Base-by-base conservation (phyloP, 2,329 filamentous ascomycete species). In the Keithomyces neogunnii region DNA sequence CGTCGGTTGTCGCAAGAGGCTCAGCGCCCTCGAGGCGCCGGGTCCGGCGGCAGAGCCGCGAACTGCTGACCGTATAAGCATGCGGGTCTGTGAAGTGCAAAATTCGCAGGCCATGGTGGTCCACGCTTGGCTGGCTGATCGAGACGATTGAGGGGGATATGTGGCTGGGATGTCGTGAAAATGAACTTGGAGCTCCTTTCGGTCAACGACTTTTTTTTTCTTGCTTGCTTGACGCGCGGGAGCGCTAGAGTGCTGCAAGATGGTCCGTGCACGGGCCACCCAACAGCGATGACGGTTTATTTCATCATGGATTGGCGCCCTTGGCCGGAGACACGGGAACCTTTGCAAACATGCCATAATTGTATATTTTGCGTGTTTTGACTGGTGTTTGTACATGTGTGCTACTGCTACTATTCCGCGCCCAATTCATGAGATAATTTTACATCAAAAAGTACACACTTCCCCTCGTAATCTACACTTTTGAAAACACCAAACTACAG, bases 401-500 rank as follows among this genome's bases (percentile, higher is more conserved):
- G 28, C 28, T 19, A 19, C 36, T 10, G 10, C 33, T 6, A 35
- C 33, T 35, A 35, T 10, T 19, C 19, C 19, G 19, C 19, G 19
- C 19, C 19, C 19, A 19, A 19, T 19, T 19, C 19, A 19, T 19
- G 19, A 19, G 19, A 19, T 19, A 19, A 19, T 19, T 35, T 35
- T 44, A 44, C 26, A 44, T 44, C 8, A 19, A 19, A 19, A 19
- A 19, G 28, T 49, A 43, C 38, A 33, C 28, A 39, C 19, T 35
- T 26, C n/a, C 35, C 19, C 7, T n/a, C 38, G 9, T 46, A 5
- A 8, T 8, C 31, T 30, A 49, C 33, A 52, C 3, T 28, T 58
- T 65, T 6, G 77, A 77, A 61, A 97, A 92, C 49, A 90, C 90
- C 38, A 99, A 72, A 50, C 84, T 90, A 42, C 92, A 91, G 71